A percentile compares a stretch with the other conserved stretches of the same genome.
phyloP scores from a whole-genome alignment of 2,329 filamentous ascomycete genomes.

The Kalaharituber pfeilii region DNA sequence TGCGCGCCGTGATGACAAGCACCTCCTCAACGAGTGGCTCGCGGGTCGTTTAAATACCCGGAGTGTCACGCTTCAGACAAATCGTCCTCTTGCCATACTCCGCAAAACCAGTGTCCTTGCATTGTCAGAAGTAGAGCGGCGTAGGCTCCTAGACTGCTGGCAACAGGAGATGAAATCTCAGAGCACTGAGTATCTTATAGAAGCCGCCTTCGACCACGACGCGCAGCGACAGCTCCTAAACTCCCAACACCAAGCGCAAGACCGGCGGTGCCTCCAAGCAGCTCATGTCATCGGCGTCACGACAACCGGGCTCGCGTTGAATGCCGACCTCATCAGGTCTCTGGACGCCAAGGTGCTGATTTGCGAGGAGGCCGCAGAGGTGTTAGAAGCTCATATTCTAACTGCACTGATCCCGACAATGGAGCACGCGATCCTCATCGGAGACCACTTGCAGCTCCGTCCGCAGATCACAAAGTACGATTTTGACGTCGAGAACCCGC shows the following conservation, averaged over 20 bases:
- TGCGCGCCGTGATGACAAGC: too few species aligned
- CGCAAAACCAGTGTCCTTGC: too few species aligned
- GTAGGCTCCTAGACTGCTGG: too few species aligned
- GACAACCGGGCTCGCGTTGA: constrained; percentile 40
- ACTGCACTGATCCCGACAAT: constrained; percentile 42
- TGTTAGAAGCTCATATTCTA: constrained; percentile 46
- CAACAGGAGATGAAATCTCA: too few species aligned
- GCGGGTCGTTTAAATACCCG: too few species aligned
- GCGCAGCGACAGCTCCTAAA: too few species aligned
- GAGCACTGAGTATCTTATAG: too few species aligned
- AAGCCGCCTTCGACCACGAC: too few species aligned
- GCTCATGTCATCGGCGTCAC: constrained; percentile 40
- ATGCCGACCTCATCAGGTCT: constrained; percentile 34
- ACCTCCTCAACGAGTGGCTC: too few species aligned
- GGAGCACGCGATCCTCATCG: constrained; percentile 46
- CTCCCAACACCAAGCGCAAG: constrained; percentile 28
- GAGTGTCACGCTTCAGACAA: too few species aligned
- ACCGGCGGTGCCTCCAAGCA: constrained; percentile 27
- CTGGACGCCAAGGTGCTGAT: constrained; percentile 40
- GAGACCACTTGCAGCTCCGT: constrained; percentile 45
- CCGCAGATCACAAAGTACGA: constrained; percentile 40
- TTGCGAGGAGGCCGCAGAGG: constrained; percentile 52
- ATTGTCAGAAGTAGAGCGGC: too few species aligned
- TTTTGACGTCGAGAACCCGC: constrained; percentile 36
- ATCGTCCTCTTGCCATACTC: too few species aligned